Conservation (phyloP, 1,284 basidiomycete species). For the Cryptococcus jaspeensis region DNA sequence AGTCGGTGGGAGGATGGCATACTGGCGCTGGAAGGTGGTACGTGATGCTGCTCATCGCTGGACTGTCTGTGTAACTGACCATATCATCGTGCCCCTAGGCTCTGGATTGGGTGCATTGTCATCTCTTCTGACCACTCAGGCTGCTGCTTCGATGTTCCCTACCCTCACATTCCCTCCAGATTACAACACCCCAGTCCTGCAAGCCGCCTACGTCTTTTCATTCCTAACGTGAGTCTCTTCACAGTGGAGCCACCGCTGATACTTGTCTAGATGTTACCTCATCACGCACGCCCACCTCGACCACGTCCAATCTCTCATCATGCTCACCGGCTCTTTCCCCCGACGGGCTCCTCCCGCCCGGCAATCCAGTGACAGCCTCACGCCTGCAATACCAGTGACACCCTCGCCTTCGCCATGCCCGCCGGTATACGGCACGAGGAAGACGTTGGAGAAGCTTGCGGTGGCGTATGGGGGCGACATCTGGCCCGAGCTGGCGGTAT, state of each 20-base stretch:
- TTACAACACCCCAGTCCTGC: constrained; percentile 40
- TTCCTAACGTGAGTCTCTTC: constrained; percentile 37
- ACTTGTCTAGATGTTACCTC: constrained; percentile 42
- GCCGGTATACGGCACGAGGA: constrained; percentile 40
- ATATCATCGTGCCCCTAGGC: constrained; percentile 22
- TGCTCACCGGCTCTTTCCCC: constrained; percentile 47
- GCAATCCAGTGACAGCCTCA: background rate
- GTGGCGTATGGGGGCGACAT: constrained; percentile 44
- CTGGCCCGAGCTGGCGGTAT: constrained; percentile 49
- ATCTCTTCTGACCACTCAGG: constrained; percentile 19
- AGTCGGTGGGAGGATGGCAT: constrained; percentile 48
- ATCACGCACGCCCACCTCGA: constrained; percentile 52
- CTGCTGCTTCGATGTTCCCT: constrained; percentile 31
- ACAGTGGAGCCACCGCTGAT: background rate
- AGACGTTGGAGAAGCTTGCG: constrained; percentile 39
- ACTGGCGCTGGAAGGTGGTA: constrained; percentile 49
- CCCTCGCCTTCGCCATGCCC: background rate
- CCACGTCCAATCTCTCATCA: constrained; percentile 45
- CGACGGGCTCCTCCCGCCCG: constrained; percentile 17
- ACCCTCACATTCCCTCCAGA: constrained; percentile 32
- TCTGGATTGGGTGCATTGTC: constrained; percentile 48
- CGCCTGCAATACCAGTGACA: background rate
- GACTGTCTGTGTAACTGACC: background rate
- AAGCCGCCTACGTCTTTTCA: constrained; percentile 49
- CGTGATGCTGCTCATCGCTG: constrained; percentile 5